Evolutionary conservation across 176 grass and related monocot species (phyloP), one percentile per base, ranked within the genome.

Genomic region (Musa schizocarpa): DNA sequence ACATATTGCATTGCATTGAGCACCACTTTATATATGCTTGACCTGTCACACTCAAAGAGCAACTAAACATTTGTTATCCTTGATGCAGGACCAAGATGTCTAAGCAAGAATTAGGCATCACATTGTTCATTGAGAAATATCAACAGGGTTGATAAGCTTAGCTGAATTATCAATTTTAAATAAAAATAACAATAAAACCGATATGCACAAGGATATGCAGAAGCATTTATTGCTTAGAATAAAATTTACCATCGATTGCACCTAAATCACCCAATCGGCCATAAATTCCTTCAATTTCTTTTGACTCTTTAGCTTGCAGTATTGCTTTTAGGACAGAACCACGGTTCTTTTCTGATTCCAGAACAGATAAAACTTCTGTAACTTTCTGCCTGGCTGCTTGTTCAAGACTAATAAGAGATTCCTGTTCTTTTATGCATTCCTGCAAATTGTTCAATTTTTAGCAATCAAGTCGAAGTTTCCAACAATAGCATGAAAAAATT

Each of bases 221-320:
- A 70, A 51, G 17, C 20, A 50, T 50, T 70, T 24, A 26, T n/a
- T 50, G 52, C 43, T 80, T 48, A 53, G 85, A 14, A 83, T 76
- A 67, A 80, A 43, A 43, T 43, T 43, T 89, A 98, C 95, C 88
- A 74, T 91, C 82, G 29, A 98, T 98, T 85, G 95, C 90, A 54
- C 90, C 95, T 74, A 98, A 86, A 77, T 98, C 88, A 83, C 95
- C 90, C 70, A 98, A 82, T 65, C 95, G 81, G 9, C 95, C 95
- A 91, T 87, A 87, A 82, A 93, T 98, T 74, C 95, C 95, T 74
- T 89, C 79, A 74, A 98, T 98, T 78, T 98, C 84, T 65, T 89
- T 98, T 78, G 90, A 89, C 71, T 98, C 95, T 67, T 93, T 98
- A 9, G 90, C 90, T 85, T 93, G 90, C 72, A 98, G 67, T 80